Base-by-base conservation (phyloP, 176 grass and related monocot species). In the Triticum turgidum region DNA sequence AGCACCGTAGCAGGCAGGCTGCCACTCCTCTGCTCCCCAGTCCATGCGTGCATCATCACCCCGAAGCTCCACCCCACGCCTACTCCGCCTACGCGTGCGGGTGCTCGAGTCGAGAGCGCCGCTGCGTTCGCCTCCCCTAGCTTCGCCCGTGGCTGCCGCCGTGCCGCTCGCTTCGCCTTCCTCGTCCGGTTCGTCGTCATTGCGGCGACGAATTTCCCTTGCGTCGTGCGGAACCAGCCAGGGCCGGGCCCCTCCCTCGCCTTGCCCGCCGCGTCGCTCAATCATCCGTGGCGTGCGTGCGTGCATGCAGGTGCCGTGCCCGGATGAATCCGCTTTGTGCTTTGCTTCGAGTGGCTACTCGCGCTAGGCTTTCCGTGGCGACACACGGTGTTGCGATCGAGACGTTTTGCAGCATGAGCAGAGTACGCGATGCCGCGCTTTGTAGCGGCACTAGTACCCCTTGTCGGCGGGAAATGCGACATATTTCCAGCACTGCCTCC, bases 41-140 rank as follows among this genome's bases (percentile, higher is more conserved):
- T 22, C 84, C 89, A 87, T 73, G 89, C 74, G 80, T 22, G 42
- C 84, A 87, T 87, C 80, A 83, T 73, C 89, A 64, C 89, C 63
- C 13, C 29, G 3, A 45, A n/a, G 56, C 56, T 56, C 52, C 17
- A 0, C 17, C 7, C 17, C 65, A 14, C 72, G 34, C 59, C 88
- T 70, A 37, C 73, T 14, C 65, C 44, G 69, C 1, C 69, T 25
- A n/a, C n/a, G 70, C 70, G 70, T 9, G 59, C 24, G 52, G 34
- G n/a, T 63, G 58, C 77, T 79, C 58, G 11, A 42, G 77, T 79
- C 58, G 11, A 42, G 77, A 64, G 3, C 58, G 12, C 77, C 3
- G 56, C 52, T 8, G 10, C 18, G 17, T 32, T 21, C 22, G 6
- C 71, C 71, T 47, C 45, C 45, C 11, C 45, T 52, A 52, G 6